Conservation (phyloP, 2,329 filamentous ascomycete species). For the Exserohilum rostratum region DNA sequence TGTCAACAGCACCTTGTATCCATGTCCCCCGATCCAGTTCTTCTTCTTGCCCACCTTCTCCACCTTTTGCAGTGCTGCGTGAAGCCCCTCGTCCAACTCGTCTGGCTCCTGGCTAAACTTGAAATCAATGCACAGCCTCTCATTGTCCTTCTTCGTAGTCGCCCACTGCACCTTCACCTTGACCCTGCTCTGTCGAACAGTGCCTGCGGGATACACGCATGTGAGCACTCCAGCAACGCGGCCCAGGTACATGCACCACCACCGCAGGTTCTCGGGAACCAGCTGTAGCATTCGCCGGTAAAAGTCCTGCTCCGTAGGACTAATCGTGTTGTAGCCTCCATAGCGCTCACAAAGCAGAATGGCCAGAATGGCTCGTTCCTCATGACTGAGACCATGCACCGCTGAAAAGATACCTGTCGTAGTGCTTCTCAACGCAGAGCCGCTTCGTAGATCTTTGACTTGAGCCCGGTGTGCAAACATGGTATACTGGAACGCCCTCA, state of each 20-base stretch:
- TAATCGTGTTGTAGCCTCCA: conserved; percentile 63
- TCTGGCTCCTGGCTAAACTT: conserved; percentile 31
- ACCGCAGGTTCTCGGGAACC: conserved; percentile 61
- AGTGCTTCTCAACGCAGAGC: conserved; percentile 74
- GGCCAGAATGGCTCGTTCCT: conserved; percentile 72
- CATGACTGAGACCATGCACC: conserved; percentile 75
- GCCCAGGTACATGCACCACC: conserved; percentile 71
- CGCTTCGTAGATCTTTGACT: conserved; percentile 58
- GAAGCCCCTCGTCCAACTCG: conserved; percentile 42
- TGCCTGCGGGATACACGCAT: conserved; percentile 66
- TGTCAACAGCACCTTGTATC: conserved; percentile 37
- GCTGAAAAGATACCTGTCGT: conserved; percentile 70
- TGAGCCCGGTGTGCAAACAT: conserved; percentile 58
- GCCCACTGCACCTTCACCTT: conserved; percentile 33
- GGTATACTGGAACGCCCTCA: conserved; percentile 65
- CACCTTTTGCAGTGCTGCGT: conserved; percentile 38
- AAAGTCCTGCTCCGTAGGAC: conserved; percentile 63
- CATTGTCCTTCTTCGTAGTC: conserved; percentile 35
- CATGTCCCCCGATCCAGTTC: conserved; percentile 42
- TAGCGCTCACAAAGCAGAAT: conserved; percentile 76
- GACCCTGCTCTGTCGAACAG: conserved; percentile 49
- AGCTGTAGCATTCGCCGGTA: conserved; percentile 60
- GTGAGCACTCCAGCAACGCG: conserved; percentile 64
- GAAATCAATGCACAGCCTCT: conserved; percentile 40
- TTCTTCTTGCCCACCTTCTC: conserved; percentile 50